phyloP scores from a whole-genome alignment of 805 yeast species.

The Isabelozyma rhagii region DNA sequence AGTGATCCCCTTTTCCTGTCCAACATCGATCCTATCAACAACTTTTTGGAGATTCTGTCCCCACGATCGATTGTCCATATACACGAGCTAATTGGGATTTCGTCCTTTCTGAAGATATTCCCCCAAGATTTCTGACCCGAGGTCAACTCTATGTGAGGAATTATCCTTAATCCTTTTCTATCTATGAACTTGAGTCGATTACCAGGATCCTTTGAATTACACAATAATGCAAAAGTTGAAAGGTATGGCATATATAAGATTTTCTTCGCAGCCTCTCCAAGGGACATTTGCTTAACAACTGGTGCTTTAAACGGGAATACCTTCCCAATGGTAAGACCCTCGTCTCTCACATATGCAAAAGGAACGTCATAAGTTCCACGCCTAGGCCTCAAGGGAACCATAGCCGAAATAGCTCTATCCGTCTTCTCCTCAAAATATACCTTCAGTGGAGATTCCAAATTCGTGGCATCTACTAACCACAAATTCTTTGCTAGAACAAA shows the following conservation, averaged over 20 bases:
- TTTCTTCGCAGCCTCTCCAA: constrained; percentile 33
- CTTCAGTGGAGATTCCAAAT: constrained; percentile 22
- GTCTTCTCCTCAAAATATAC: constrained; percentile 34
- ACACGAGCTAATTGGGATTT: constrained; percentile 27
- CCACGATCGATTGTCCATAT: constrained; percentile 34
- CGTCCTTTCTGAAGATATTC: constrained; percentile 20
- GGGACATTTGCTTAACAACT: constrained; percentile 24
- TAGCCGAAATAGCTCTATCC: constrained; percentile 22
- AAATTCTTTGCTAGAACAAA: constrained; percentile 23
- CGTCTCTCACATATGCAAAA: constrained; percentile 28
- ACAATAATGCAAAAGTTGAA: constrained; percentile 26
- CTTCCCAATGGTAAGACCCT: constrained; percentile 22
- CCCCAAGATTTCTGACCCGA: constrained; percentile 7
- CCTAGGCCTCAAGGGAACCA: constrained; percentile 8
- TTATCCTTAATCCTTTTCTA: constrained; percentile 20
- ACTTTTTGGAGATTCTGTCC: constrained; percentile 30
- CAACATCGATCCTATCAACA: constrained; percentile 27
- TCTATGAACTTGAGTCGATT: constrained; percentile 29
- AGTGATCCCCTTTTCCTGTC: constrained; percentile 22
- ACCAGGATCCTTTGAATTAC: constrained; percentile 23
- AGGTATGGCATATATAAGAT: constrained; percentile 25
- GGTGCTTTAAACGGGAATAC: constrained; percentile 13
- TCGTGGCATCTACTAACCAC: constrained; percentile 31
- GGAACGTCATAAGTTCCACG: constrained; percentile 1
- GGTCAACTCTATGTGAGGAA: constrained; percentile 21